These are phyloP conservation scores for Alternaria sp. DNA, from an alignment of 2,329 filamentous ascomycete species.

Conservation along the genomic window DNA sequence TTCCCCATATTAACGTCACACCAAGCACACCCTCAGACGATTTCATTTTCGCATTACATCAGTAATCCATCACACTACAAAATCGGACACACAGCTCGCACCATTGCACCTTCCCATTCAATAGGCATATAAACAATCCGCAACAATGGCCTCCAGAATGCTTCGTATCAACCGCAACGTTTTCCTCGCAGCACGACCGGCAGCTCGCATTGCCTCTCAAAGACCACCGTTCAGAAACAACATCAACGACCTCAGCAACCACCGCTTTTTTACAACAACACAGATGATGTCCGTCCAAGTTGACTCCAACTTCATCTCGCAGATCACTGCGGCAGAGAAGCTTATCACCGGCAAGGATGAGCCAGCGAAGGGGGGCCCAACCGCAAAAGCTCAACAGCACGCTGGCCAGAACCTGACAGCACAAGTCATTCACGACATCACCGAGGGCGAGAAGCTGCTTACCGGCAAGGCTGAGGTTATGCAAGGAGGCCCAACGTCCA, in stretches of 20 bases:
- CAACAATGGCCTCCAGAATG: slow-evolving; percentile 15
- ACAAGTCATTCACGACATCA: slow-evolving; percentile 53
- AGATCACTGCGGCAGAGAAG: slow-evolving; percentile 53
- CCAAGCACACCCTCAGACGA: neutral
- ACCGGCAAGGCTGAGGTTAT: slow-evolving; percentile 47
- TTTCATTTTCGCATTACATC: slow-evolving; percentile 13
- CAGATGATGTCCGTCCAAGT: slow-evolving; percentile 30
- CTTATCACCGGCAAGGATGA: slow-evolving; percentile 51
- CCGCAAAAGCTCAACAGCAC: slow-evolving; percentile 54
- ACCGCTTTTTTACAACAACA: slow-evolving; percentile 22
- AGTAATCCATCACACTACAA: slow-evolving; percentile 11
- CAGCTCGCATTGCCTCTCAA: neutral
- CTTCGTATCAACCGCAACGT: slow-evolving; percentile 13
- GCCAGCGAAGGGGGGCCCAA: slow-evolving; percentile 52
- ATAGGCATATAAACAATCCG: neutral
- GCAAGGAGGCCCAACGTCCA: slow-evolving; percentile 52
- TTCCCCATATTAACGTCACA: slow-evolving; percentile 15
- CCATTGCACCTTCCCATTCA: neutral
- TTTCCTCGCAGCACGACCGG: slow-evolving; percentile 8
- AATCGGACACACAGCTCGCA: neutral
- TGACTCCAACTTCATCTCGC: slow-evolving; percentile 53
- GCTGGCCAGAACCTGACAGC: slow-evolving; percentile 42
- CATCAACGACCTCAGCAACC: slow-evolving; percentile 19
- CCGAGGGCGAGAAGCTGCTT: slow-evolving; percentile 53
- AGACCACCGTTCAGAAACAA: neutral